Conservation (phyloP, 257 asterid species). For the Phtheirospermum japonicum region DNA sequence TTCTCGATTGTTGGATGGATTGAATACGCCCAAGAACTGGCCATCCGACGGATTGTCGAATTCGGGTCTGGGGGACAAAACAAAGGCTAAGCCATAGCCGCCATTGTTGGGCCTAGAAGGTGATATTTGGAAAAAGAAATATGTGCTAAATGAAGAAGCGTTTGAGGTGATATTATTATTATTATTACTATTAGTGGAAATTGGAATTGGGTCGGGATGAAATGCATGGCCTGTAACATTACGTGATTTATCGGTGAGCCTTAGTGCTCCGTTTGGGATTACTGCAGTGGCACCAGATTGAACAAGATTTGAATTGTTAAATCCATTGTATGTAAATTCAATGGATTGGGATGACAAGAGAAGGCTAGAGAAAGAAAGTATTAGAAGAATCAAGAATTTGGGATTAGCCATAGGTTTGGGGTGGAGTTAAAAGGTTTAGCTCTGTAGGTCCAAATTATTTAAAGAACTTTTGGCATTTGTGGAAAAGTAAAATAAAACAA, state of each 20-base stretch:
- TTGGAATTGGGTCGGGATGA: conserved; percentile 35
- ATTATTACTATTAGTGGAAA: conserved; percentile 22
- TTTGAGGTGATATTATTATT: too few species aligned
- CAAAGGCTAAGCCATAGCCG: conserved; percentile 68
- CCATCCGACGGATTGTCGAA: conserved; percentile 35
- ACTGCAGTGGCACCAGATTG: conserved; percentile 31
- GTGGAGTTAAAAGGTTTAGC: background rate
- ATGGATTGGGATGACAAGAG: conserved; percentile 18
- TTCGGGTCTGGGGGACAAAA: conserved; percentile 37
- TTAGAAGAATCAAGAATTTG: background rate
- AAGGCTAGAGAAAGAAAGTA: background rate
- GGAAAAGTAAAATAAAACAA: too few species aligned
- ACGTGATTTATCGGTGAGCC: conserved; percentile 44
- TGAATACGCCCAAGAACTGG: conserved; percentile 59
- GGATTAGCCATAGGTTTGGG: background rate
- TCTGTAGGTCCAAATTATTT: background rate
- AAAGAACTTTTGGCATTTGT: too few species aligned
- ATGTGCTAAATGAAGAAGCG: conserved; percentile 48
- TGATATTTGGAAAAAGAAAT: conserved; percentile 53
- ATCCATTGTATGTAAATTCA: conserved; percentile 49
- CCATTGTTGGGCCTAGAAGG: conserved; percentile 35
- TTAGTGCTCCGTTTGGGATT: conserved; percentile 44
- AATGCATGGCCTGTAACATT: conserved; percentile 58
- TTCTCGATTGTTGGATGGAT: conserved; percentile 7
- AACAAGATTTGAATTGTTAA: conserved; percentile 36